Base-by-base conservation (phyloP, 169 alveolate genomes). In the Ichthyophthirius multifiliis region DNA sequence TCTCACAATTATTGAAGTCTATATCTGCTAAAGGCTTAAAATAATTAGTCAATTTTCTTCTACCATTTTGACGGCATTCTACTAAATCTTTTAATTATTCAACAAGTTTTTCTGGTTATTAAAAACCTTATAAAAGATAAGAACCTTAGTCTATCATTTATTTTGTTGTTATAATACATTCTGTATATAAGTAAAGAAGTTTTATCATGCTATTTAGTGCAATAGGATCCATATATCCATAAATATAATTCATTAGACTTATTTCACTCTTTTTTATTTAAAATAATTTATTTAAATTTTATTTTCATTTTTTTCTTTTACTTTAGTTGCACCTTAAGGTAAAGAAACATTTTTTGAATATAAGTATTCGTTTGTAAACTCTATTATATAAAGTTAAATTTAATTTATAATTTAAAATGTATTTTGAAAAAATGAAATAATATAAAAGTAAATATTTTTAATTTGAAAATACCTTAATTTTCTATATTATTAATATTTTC, bases 21-120 rank as follows among this genome's bases (percentile, higher is more conserved):
- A 65, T 46, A 34, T 80, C 86, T 27, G 44, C 48, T 5, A 80
- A 20, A 1, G 86, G 86, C 27, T 80, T 80, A 44, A 80, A 80
- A 1, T 43, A 55, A 32, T 75, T 74, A 30, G 81, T 71, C 9
- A 45, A 35, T 20, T 55, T 48, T 37, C 86, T 48, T 30, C 86
- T 67, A 0, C 55, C 23, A 9, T 55, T 55, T 15, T 67, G 55
- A 48, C 86, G 67, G 16, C 62, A 39, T n/a, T 67, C 77, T 31
- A 67, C 46, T 13, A 67, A 16, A 34, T 67, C 77, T 41, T 67
- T 67, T n/a, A 67, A 39, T 9, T 23, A 55, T 3, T 55, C 71
- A 27, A 55, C 31, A 2, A 55, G 39, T 9, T 55, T 55, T 16
- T 55, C 71, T 16, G 71, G 71, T 27, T 55, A 10, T 4, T 55